Evolutionary conservation across 2,329 filamentous ascomycete species (phyloP), one percentile per base, ranked within the genome.

Genomic region (Cladosporium sp.): DNA sequence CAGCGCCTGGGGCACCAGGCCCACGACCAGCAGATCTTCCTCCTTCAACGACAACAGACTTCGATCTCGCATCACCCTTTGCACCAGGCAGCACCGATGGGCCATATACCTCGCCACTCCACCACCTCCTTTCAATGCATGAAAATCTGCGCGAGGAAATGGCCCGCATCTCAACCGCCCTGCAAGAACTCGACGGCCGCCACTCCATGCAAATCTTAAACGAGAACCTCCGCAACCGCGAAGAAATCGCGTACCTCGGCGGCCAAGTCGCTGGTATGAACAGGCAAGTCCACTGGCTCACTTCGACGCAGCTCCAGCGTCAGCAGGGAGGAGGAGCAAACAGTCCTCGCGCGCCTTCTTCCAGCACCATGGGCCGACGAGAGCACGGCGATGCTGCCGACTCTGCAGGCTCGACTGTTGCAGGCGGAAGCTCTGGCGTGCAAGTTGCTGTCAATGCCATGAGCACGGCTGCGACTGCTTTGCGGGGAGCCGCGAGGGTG

Each of bases 201-300:
- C 80, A 82, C 38, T 84, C 77, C 69, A 84, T 87, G 82, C 80
- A 83, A 60, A 80, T 84, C 40, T 79, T 86, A 73, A 87, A 85
- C 64, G 84, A 87, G 68, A 84, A 79, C 49, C 75, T 86, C 34
- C 81, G 84, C 3, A 77, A 82, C 51, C 83, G 84, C 60, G 84
- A 86, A 64, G 84, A 87, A 60, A 80, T 86, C 73, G 77, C 83
- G 11, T 84, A 85, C 65, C 80, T 82, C 7, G 84, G 82, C 60
- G 83, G 83, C 3, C 83, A 82, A 39, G 77, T 87, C 45, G 82
- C 79, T 63, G 80, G 77, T 15, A 78, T 86, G 61, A 78, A 82
- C 56, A 79, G 85, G 74, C 84, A 87, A 65, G 75, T 87, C 20
- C 83, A 85, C 55, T 86, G 84, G 84, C 76, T 86, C 12, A 81